These are phyloP conservation scores for Aspergillus nanangensis DNA, from an alignment of 495 filamentous ascomycete genomes.

Conservation along the genomic window DNA sequence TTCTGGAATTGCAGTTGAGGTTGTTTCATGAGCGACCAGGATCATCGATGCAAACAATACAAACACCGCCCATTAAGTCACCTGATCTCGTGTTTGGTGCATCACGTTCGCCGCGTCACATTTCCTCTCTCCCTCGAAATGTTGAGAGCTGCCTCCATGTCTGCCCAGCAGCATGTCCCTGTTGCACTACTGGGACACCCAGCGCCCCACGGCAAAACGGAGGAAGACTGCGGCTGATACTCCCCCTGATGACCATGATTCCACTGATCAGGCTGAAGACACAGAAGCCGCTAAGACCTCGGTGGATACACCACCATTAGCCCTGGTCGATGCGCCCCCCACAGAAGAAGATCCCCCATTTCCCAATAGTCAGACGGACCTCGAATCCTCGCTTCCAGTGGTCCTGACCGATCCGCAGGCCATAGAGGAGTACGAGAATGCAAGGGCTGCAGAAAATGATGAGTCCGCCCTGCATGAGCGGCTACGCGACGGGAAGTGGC, in stretches of 20 bases:
- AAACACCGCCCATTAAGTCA: slow-evolving; percentile 24
- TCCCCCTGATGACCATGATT: not conserved
- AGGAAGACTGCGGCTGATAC: slow-evolving; percentile 15
- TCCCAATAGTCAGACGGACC: slow-evolving; percentile 52
- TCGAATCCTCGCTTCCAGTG: slow-evolving; percentile 71
- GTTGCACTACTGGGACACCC: slow-evolving; percentile 39
- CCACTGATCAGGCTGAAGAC: slow-evolving; percentile 4
- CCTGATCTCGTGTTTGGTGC: slow-evolving; percentile 33
- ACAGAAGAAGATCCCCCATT: slow-evolving; percentile 31
- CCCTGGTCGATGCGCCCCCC: slow-evolving; percentile 23
- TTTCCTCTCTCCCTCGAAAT: not conserved
- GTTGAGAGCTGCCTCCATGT: slow-evolving; percentile 3
- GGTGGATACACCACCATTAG: slow-evolving; percentile 2
- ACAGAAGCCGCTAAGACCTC: not conserved
- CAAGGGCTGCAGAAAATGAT: slow-evolving; percentile 25
- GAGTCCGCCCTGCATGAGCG: slow-evolving; percentile 39
- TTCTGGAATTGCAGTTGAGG: no score
- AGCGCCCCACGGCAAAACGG: slow-evolving; percentile 31
- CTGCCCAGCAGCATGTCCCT: slow-evolving; percentile 32
- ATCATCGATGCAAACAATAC: slow-evolving; percentile 21
- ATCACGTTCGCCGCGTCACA: slow-evolving; percentile 17
- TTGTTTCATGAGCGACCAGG: not conserved
- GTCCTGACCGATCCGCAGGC: slow-evolving; percentile 64
- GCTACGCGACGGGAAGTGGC: slow-evolving; percentile 53
- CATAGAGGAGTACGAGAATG: slow-evolving; percentile 73